Base-by-base conservation (phyloP, 164 flowering plant genomes). In the Stephania cephalantha region DNA sequence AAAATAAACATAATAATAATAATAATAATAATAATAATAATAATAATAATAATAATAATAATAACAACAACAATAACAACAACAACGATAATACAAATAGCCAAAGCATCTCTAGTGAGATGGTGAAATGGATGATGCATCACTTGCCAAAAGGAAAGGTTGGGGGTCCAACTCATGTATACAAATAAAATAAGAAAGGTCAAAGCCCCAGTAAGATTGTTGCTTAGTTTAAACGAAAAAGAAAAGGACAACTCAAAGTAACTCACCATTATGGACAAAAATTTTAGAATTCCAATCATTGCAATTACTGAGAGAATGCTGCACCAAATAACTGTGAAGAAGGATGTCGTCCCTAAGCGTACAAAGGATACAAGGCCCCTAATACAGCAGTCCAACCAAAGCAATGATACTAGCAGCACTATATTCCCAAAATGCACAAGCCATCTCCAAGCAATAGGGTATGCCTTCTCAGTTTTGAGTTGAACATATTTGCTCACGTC, bases 311-410 rank as follows among this genome's bases (percentile, higher is more conserved):
- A 91, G 75, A 95, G 77, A 74, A 87, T 78, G 79, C 90, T 84
- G 85, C 88, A 92, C 99, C 99, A 95, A 68, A 93, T 42, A 64
- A 93, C 86, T 15, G 91, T 77, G 78, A 95, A 89, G 79, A 93
- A 86, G 63, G 97, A 91, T 73, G 99, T 83, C 11, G 98, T 90
- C 61, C 99, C 97, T 89, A 93, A 80, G 58, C 90, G 92, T 29
- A 90, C 48, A 79, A 92, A 86, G 55, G 97, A 93, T 72, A 89
- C 87, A 46, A 91, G 82, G 69, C 99, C 99, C 80, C 97, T 85
- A 68, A 93, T 74, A 78, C 89, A 70, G 76, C 95, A 93, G 81
- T 91, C 91, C 86, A 95, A 78, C 97, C 98, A 93, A 72, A 93
- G 80, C 87, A 90, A 80, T 35, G 87, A 83, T 69, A 95, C 65